Evolutionary conservation across 1,284 basidiomycete species (phyloP).

Genomic region (Pseudozyma thailandica): DNA sequence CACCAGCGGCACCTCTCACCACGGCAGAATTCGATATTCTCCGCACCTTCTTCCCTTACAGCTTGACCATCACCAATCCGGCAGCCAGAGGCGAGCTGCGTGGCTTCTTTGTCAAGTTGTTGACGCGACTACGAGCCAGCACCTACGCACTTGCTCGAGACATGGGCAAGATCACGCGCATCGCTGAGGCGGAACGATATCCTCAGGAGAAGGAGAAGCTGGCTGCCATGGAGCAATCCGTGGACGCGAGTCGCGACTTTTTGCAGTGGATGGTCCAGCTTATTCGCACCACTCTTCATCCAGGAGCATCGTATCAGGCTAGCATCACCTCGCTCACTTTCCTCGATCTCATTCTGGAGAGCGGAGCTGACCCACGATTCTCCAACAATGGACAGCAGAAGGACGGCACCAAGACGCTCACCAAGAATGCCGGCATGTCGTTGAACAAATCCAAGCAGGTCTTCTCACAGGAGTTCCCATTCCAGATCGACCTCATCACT

Average conservation of each 20-base stretch:
- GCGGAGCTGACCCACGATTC: slow-evolving; percentile 43
- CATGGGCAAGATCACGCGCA: slow-evolving; percentile 37
- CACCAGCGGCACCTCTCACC: slow-evolving; percentile 43
- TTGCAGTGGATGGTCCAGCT: slow-evolving; percentile 39
- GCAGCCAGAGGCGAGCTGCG: slow-evolving; percentile 55
- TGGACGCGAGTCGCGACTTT: slow-evolving; percentile 38
- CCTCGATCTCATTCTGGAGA: slow-evolving; percentile 53
- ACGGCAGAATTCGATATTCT: slow-evolving; percentile 46
- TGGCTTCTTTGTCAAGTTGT: slow-evolving; percentile 57
- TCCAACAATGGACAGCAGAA: slow-evolving; percentile 15
- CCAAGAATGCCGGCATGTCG: slow-evolving; percentile 47
- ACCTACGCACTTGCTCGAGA: slow-evolving; percentile 49
- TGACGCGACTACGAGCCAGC: slow-evolving; percentile 57
- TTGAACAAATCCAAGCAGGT: slow-evolving; percentile 56
- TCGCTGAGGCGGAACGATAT: slow-evolving; percentile 34
- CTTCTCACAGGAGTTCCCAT: slow-evolving; percentile 44
- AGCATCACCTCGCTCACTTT: slow-evolving; percentile 56
- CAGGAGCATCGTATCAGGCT: slow-evolving; percentile 61
- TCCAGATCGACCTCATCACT: slow-evolving; percentile 36
- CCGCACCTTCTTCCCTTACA: slow-evolving; percentile 48
- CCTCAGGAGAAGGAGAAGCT: slow-evolving; percentile 40
- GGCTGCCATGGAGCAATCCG: slow-evolving; percentile 10
- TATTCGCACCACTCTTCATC: slow-evolving; percentile 48
- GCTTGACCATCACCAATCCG: slow-evolving; percentile 50
- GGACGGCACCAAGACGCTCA: slow-evolving; percentile 19